Evolutionary conservation across 2,329 filamentous ascomycete genomes (phyloP).

Genomic region (Calonectria fujianensis): DNA sequence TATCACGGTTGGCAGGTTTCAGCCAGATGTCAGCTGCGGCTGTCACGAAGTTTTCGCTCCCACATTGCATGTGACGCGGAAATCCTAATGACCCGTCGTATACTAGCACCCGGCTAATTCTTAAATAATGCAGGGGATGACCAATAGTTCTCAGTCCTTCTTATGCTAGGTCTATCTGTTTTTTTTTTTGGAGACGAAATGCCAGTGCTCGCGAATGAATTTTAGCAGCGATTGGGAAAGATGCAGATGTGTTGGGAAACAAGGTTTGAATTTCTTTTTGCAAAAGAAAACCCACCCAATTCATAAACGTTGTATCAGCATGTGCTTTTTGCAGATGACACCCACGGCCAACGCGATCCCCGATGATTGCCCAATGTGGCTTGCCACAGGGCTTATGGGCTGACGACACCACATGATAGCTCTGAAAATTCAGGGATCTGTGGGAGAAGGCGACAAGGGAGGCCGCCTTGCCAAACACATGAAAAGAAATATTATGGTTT

Average conservation of each 20-base stretch:
- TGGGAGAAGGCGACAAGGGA: not conserved
- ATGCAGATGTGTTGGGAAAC: not conserved
- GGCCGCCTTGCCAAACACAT: not conserved
- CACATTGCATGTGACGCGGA: not conserved
- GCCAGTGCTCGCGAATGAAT: not conserved
- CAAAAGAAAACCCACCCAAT: not conserved
- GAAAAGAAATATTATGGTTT: not conserved
- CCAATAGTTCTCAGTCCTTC: not conserved
- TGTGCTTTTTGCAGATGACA: not conserved
- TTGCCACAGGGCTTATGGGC: not conserved
- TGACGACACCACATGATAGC: not conserved
- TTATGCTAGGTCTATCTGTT: not conserved
- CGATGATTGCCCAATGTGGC: not conserved
- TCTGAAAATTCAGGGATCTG: not conserved
- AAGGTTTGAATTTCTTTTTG: not conserved
- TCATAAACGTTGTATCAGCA: not conserved
- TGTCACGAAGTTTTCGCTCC: not conserved
- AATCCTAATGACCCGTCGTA: not conserved
- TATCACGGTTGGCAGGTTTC: not conserved
- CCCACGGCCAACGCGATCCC: not conserved
- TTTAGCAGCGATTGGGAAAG: not conserved
- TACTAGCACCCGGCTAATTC: not conserved
- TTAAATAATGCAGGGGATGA: not conserved
- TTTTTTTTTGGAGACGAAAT: not conserved
- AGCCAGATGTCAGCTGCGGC: not conserved